Percentiles rank a stretch among this genome's conserved stretches.
These are phyloP conservation scores for Clathrus columnatus DNA, from an alignment of 768 basidiomycete genomes.

Conservation along the genomic window DNA sequence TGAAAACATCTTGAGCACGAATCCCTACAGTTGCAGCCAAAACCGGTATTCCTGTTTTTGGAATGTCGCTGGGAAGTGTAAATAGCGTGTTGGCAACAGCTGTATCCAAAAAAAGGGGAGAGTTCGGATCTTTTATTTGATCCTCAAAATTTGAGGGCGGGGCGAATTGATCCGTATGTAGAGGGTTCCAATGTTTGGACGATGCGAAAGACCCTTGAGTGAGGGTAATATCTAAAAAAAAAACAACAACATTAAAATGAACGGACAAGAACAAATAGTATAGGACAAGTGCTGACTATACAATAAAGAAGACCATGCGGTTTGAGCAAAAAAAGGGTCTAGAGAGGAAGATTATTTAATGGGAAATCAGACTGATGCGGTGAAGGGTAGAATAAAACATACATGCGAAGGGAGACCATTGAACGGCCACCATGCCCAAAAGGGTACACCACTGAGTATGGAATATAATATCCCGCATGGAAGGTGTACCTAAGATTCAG, in stretches of 20 bases:
- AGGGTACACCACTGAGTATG: conserved; percentile 90
- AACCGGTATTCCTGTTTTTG: conserved; percentile 59
- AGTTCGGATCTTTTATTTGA: conserved; percentile 61
- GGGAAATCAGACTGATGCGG: background rate
- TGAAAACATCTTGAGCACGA: conserved; percentile 73
- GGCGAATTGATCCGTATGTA: conserved; percentile 44
- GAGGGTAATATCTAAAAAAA: conserved; percentile 60
- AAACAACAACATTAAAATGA: conserved; percentile 2
- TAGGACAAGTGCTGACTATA: conserved; percentile 55
- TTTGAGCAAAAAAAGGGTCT: conserved; percentile 88
- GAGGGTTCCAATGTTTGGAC: conserved; percentile 58
- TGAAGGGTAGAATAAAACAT: conserved; percentile 23
- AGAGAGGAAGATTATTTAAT: background rate
- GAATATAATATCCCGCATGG: conserved; percentile 83
- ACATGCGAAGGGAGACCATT: conserved; percentile 94
- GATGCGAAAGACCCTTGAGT: conserved; percentile 34
- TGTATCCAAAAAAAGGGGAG: conserved; percentile 70
- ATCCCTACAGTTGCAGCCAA: conserved; percentile 83
- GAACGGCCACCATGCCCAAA: conserved; percentile 86
- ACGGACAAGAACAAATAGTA: conserved; percentile 5
- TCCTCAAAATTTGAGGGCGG: conserved; percentile 65
- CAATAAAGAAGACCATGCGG: conserved; percentile 78
- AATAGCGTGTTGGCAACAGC: conserved; percentile 64
- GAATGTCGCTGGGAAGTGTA: conserved; percentile 51
- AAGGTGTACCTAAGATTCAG: conserved; percentile 65